phyloP scores from a whole-genome alignment of 129 eudicot genomes.

The Oenanthe sinensis region DNA sequence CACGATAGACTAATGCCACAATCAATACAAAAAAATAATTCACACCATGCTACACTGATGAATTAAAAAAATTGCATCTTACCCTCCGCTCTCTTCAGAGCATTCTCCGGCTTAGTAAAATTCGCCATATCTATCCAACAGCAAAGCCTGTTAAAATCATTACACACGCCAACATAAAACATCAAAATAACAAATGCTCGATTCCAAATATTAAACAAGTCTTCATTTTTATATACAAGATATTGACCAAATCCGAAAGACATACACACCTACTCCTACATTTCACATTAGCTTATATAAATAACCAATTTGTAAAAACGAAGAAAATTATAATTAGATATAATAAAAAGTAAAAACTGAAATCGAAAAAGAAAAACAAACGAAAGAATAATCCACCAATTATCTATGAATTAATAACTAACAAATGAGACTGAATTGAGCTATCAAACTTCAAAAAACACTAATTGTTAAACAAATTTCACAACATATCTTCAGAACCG shows the following conservation, averaged over 20 bases:
- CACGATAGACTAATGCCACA: not conserved
- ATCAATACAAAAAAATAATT: not conserved
- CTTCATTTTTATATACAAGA: not conserved
- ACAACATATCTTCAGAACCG: too few species aligned
- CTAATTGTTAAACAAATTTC: not conserved
- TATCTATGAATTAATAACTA: not conserved
- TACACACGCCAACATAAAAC: not conserved
- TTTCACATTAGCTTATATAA: not conserved
- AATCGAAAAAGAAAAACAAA: too few species aligned
- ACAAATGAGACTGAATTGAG: not conserved
- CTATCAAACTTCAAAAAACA: not conserved
- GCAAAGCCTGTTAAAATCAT: not conserved
- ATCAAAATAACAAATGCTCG: not conserved
- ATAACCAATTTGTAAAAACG: not conserved
- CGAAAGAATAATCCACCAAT: not conserved
- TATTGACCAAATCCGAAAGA: not conserved
- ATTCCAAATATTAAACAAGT: not conserved
- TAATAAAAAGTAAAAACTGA: too few species aligned
- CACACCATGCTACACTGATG: not conserved
- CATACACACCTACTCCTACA: too few species aligned
- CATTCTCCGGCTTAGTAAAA: slow-evolving; percentile 72
- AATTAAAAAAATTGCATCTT: not conserved
- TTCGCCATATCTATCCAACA: slow-evolving; percentile 33
- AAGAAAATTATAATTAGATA: not conserved
- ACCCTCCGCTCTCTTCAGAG: slow-evolving; percentile 77